Conservation (phyloP, 257 asterid species). For the Solanum corneliomulleri region DNA sequence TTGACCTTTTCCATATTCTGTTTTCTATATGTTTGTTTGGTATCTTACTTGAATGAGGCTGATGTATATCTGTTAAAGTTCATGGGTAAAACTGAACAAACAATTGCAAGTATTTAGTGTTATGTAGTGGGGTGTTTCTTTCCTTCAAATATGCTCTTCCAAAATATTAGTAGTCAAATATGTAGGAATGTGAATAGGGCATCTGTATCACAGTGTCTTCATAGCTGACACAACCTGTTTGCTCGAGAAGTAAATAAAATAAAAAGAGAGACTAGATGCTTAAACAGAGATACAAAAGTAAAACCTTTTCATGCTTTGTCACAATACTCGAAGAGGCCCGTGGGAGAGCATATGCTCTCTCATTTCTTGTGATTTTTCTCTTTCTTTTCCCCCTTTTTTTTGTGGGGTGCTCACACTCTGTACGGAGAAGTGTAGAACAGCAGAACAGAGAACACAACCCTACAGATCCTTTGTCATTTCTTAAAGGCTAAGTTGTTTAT, state of each 20-base stretch:
- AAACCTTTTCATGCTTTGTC: background rate
- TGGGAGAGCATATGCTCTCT: background rate
- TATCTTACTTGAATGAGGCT: background rate
- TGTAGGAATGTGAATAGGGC: background rate
- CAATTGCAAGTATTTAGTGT: background rate
- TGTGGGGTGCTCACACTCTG: background rate
- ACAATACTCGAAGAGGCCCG: background rate
- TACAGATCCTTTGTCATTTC: background rate
- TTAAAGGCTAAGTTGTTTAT: background rate
- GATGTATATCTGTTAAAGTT: background rate
- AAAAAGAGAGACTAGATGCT: background rate
- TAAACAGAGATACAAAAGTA: background rate
- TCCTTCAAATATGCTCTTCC: background rate
- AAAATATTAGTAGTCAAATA: background rate
- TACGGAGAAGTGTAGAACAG: background rate
- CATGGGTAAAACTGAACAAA: background rate
- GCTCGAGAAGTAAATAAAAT: background rate
- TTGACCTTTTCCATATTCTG: background rate
- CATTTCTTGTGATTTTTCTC: background rate
- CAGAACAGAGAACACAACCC: background rate
- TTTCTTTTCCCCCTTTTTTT: background rate
- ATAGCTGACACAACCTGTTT: background rate
- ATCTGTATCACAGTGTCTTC: background rate
- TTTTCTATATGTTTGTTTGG: background rate
- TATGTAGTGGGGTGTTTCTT: background rate